Evolutionary conservation across 352 stramenopile genomes (phyloP), one percentile per base, ranked within the genome.

Genomic region (Pythium biforme): DNA sequence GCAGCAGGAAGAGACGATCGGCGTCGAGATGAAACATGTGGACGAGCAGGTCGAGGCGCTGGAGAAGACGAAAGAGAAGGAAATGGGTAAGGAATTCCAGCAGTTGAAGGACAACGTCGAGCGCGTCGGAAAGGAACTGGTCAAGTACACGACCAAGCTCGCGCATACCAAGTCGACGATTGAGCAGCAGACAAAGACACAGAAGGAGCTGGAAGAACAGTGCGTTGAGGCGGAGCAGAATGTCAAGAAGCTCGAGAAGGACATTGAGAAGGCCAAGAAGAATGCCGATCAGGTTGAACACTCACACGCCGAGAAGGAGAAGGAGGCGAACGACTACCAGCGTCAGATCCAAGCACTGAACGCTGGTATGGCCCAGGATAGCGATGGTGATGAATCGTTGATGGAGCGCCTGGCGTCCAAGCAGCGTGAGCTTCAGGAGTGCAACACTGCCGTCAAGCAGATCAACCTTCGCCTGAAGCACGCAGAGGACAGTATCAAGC

Each of bases 401-500:
- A 87, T 75, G 3, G 87, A 95, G 52, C 77, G 76, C 11, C 75
- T 95, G 25, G 82, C 82, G 17, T 72, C 79, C 14, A 95, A 92
- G 65, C 82, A 93, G 58, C 77, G 82, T 10, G 85, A 94, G 52
- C 59, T 95, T 3, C 87, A 95, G 55, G 83, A 91, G 62, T 86
- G 69, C 19, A 86, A 76, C 58, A 94, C 87, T 22, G 72, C 78
- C 1, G 75, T 92, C 22, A 91, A 97, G 64, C 92, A 99, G 71
- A 90, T 95, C 26, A 88, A 96, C 48, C 86, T 98, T 69, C 97
- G 97, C 64, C 85, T 98, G 39, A 93, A 97, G 57, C 94, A 98
- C 68, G 77, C 97, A 59, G 82, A 87, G 43, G 95, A 97, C 56
- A 91, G 68, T 27, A 85, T 94, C 47, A 82, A 86, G 55, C 71